Evolutionary conservation across 2,329 filamentous ascomycete genomes (phyloP).

Genomic region (Aureobasidium sp.): DNA sequence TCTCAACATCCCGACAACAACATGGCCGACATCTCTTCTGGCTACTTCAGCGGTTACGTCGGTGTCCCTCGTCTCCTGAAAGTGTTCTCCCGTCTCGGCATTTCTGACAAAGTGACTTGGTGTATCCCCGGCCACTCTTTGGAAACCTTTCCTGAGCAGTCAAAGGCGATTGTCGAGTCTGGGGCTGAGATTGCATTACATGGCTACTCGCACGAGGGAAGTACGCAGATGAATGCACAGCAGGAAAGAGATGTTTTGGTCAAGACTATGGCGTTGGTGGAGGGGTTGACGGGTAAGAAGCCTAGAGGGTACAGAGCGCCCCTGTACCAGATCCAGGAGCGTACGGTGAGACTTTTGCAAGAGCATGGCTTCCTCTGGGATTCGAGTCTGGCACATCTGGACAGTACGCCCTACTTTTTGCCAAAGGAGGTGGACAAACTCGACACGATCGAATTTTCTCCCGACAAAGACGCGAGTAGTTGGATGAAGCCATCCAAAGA

Average conservation of each 20-base stretch:
- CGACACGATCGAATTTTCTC: slow-evolving; percentile 33
- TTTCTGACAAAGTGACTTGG: slow-evolving; percentile 50
- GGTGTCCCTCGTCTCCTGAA: slow-evolving; percentile 48
- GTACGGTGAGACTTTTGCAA: slow-evolving; percentile 42
- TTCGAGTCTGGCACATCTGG: slow-evolving; percentile 43
- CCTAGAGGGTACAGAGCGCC: slow-evolving; percentile 45
- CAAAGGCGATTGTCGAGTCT: slow-evolving; percentile 42
- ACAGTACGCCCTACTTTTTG: slow-evolving; percentile 43
- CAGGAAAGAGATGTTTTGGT: slow-evolving; percentile 44
- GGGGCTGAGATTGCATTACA: slow-evolving; percentile 47
- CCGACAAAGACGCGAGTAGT: slow-evolving; percentile 28
- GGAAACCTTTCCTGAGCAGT: slow-evolving; percentile 48
- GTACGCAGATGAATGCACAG: slow-evolving; percentile 37
- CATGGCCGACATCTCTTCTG: slow-evolving; percentile 48
- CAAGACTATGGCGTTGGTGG: slow-evolving; percentile 40
- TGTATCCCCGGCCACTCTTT: slow-evolving; percentile 53
- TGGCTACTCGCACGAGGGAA: slow-evolving; percentile 43
- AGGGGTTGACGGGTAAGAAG: slow-evolving; percentile 36
- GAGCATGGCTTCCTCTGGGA: slow-evolving; percentile 45
- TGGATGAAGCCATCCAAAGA: slow-evolving; percentile 40
- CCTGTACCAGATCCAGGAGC: slow-evolving; percentile 43
- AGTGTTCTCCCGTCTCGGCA: slow-evolving; percentile 43
- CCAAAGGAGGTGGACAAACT: slow-evolving; percentile 34
- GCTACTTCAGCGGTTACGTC: slow-evolving; percentile 49
- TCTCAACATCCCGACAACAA: slow-evolving; percentile 45